phyloP scores from a whole-genome alignment of 768 basidiomycete species.

The Psilocybe azurescens region DNA sequence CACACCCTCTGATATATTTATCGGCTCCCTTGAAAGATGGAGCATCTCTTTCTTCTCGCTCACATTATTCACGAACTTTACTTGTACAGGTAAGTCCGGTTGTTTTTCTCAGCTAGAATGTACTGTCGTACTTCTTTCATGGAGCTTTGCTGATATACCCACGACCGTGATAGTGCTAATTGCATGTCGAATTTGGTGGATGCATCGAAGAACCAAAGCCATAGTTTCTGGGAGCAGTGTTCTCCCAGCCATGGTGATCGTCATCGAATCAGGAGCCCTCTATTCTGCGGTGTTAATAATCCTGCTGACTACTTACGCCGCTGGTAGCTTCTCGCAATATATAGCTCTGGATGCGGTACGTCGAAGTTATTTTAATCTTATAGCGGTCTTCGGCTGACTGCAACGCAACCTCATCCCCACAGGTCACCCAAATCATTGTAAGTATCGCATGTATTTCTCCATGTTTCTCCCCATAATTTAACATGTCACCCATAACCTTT shows the following conservation, averaged over 20 bases:
- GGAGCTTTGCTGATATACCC: too few relatives aligned
- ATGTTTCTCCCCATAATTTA: neutral
- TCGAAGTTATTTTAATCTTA: neutral
- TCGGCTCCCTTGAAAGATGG: slow-evolving; percentile 11
- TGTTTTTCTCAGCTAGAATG: neutral
- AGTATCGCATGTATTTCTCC: neutral
- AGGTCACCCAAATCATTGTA: slow-evolving; percentile 17
- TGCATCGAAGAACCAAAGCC: slow-evolving; percentile 8
- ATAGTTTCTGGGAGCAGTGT: slow-evolving; percentile 1
- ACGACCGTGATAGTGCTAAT: slow-evolving; percentile 1
- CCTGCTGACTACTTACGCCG: slow-evolving; percentile 11
- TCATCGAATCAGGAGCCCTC: slow-evolving; percentile 18
- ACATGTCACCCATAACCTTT: too few relatives aligned
- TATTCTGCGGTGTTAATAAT: slow-evolving; percentile 14
- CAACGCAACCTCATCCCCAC: too few relatives aligned
- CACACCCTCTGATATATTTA: slow-evolving; percentile 8
- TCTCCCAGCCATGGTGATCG: slow-evolving; percentile 15
- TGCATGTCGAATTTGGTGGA: slow-evolving; percentile 14
- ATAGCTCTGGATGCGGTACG: slow-evolving; percentile 18
- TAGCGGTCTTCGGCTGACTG: too few relatives aligned
- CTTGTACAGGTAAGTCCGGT: slow-evolving; percentile 11
- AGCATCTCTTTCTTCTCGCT: slow-evolving; percentile 18
- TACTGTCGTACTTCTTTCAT: too few relatives aligned
- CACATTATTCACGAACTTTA: slow-evolving; percentile 18
- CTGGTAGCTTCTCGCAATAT: slow-evolving; percentile 16